Conservation (phyloP, 345 rosid species). For the Firmiana major region DNA sequence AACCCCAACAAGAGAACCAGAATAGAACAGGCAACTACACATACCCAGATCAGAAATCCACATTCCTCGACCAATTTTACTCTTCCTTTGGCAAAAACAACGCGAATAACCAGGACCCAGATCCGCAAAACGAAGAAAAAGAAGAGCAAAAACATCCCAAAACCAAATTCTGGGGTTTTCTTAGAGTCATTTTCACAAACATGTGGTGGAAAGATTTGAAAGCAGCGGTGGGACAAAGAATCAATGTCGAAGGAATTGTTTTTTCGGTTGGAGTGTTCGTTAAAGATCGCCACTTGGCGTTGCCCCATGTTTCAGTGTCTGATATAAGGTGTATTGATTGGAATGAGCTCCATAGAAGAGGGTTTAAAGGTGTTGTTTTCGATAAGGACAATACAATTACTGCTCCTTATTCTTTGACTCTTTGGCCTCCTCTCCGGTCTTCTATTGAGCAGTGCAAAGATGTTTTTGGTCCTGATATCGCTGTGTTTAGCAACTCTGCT, state of each 20-base stretch:
- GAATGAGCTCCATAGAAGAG: conserved; percentile 69
- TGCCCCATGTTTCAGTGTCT: conserved; percentile 74
- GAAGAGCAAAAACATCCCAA: conserved; percentile 12
- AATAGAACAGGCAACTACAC: conserved; percentile 6
- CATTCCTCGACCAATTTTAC: conserved; percentile 37
- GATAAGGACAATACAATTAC: conserved; percentile 97
- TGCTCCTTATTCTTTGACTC: conserved; percentile 74
- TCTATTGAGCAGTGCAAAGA: conserved; percentile 76
- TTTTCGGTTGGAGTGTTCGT: conserved; percentile 54
- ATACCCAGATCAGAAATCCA: conserved; percentile 23
- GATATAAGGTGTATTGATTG: conserved; percentile 80
- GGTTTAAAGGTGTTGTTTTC: conserved; percentile 89
- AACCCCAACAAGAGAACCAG: conserved; percentile 18
- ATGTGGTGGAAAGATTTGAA: conserved; percentile 96
- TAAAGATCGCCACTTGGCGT: conserved; percentile 62
- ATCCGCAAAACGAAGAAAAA: conserved; percentile 25
- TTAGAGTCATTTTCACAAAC: conserved; percentile 47
- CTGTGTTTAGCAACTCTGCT: conserved; percentile 91
- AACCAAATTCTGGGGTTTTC: conserved; percentile 2
- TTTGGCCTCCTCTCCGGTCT: conserved; percentile 61
- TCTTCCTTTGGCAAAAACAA: conserved; percentile 27
- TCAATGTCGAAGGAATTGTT: conserved; percentile 78
- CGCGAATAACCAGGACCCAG: conserved; percentile 30
- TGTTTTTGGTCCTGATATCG: conserved; percentile 74
- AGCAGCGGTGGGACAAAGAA: conserved; percentile 86